A percentile compares a stretch with the other conserved stretches of the same genome.
Evolutionary conservation across 441 rosid genomes (phyloP).

Genomic region (Corymbia calophylla): DNA sequence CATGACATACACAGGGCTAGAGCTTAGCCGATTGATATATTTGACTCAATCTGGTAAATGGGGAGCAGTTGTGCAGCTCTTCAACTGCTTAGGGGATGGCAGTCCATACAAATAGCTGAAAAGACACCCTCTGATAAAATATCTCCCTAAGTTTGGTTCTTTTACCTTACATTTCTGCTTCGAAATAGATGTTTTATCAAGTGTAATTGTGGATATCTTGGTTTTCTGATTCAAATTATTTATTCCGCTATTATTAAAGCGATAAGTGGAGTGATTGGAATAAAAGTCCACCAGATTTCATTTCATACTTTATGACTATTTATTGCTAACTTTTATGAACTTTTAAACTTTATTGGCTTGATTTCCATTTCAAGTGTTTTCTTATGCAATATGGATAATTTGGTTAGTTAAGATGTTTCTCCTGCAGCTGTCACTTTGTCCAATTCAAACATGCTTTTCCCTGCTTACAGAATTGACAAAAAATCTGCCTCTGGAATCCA

Average conservation of each 20-base stretch:
- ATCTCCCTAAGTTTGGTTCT: not conserved
- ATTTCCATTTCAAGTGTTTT: not conserved
- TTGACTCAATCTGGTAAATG: not conserved
- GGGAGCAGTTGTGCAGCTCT: not conserved
- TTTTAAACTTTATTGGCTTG: not conserved
- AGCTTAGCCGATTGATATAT: not conserved
- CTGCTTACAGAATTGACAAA: constrained; percentile 61
- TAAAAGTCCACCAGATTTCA: not conserved
- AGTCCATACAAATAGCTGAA: not conserved
- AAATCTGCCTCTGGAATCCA: constrained; percentile 40
- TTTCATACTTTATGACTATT: not conserved
- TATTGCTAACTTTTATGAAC: not conserved
- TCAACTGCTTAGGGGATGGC: not conserved
- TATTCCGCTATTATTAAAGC: not conserved
- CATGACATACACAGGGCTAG: not conserved
- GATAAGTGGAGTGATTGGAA: not conserved
- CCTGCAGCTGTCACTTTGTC: not conserved
- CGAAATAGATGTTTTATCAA: not conserved
- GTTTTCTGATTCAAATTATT: not conserved
- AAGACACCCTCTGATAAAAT: not conserved
- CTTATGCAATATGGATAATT: not conserved
- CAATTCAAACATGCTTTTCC: not conserved
- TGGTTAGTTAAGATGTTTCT: not conserved
- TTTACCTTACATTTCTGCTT: not conserved
- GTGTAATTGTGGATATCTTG: not conserved